phyloP scores from a whole-genome alignment of 208 protist species.

The Zelonia costaricensis region DNA sequence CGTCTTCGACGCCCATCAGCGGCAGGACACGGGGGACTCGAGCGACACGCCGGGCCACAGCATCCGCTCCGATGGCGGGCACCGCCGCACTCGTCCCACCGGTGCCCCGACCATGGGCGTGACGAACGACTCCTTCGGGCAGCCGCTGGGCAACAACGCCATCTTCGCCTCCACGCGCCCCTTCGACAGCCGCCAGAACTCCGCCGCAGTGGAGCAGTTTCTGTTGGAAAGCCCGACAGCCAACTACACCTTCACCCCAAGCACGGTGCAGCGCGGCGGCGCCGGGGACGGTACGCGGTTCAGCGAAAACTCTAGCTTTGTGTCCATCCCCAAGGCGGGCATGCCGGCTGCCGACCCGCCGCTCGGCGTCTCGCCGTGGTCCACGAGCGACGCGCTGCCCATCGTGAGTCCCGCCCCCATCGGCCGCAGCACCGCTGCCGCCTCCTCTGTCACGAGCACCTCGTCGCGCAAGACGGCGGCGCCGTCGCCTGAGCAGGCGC shows the following conservation, averaged over 20 bases:
- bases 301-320: constrained; percentile 33
- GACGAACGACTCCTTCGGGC: constrained; percentile 52
- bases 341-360: constrained; percentile 6
- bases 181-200: constrained; percentile 21
- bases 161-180: constrained; percentile 42
- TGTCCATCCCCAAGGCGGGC: constrained; percentile 20
- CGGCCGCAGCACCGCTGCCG: neutral
- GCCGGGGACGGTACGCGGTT: constrained; percentile 10
- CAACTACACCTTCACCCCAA: constrained; percentile 10
- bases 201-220: constrained; percentile 39
- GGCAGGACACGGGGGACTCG: neutral
- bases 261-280: neutral
- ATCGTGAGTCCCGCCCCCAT: neutral
- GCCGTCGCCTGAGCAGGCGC: neutral
- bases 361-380: neutral
- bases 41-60: neutral
- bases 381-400: constrained; percentile 1
- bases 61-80: neutral
- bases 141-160: constrained; percentile 22
- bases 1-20: neutral
- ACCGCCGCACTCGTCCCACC: neutral
- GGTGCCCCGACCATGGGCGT: constrained; percentile 1
- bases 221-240: constrained; percentile 20
- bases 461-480: neutral
- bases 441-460: neutral